These are phyloP conservation scores for Neurospora africana DNA, from an alignment of 495 filamentous ascomycete species.

Conservation along the genomic window DNA sequence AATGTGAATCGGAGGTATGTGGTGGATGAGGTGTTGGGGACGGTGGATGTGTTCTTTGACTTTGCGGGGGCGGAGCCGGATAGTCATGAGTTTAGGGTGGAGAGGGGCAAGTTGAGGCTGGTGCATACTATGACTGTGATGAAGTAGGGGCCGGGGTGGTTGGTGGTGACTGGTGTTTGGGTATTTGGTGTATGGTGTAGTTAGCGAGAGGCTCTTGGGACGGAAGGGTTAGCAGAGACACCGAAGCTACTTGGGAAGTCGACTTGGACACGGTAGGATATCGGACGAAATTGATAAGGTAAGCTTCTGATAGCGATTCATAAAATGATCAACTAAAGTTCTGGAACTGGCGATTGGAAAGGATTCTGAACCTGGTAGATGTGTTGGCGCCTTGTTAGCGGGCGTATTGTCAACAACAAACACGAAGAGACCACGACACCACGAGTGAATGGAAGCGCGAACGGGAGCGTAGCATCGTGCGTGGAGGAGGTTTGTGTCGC, in stretches of 20 bases:
- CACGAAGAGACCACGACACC: background rate
- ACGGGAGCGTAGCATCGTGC: background rate
- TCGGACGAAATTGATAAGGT: background rate
- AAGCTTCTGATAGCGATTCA: background rate
- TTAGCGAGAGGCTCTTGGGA: conserved; percentile 4
- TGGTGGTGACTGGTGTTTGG: background rate
- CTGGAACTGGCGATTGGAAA: background rate
- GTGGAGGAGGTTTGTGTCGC: background rate
- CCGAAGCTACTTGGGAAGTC: background rate
- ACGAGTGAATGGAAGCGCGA: background rate
- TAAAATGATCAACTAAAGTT: background rate
- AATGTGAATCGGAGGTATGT: conserved; percentile 12
- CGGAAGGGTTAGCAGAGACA: background rate
- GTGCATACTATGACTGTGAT: conserved; percentile 10
- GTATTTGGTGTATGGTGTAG: too few relatives aligned
- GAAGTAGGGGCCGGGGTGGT: background rate
- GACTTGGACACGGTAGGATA: background rate
- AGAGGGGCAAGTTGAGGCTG: conserved; percentile 11
- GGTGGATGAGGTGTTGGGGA: conserved; percentile 35
- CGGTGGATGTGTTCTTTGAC: conserved; percentile 30
- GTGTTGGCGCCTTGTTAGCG: background rate
- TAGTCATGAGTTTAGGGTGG: conserved; percentile 29
- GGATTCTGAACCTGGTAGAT: background rate
- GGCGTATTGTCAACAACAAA: background rate
- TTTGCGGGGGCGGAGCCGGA: conserved; percentile 24